A percentile compares a stretch with the other conserved stretches of the same genome.
phyloP scores from a whole-genome alignment of 1,284 basidiomycete genomes.

The Fomitopsis palustris region DNA sequence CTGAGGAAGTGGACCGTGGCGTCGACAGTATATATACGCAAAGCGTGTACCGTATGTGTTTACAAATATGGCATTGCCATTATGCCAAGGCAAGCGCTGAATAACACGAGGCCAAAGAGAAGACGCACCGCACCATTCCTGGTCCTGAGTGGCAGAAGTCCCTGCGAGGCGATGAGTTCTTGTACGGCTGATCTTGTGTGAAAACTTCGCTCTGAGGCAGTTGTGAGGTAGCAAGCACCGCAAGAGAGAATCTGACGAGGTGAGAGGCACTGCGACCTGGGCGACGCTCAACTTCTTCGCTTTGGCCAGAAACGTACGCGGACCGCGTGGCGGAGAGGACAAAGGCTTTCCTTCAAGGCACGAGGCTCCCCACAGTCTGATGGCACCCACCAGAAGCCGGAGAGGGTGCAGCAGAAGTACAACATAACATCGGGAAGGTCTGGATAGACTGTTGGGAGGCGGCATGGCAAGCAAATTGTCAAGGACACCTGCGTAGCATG shows the following conservation, averaged over 20 bases:
- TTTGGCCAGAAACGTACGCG: not conserved
- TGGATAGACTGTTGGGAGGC: no score
- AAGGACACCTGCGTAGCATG: no score
- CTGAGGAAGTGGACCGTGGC: not conserved
- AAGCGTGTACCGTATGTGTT: not conserved
- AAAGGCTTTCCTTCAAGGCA: not conserved
- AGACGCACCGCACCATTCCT: not conserved
- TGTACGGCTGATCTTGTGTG: no score
- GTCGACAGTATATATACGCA: not conserved
- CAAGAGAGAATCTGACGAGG: not conserved
- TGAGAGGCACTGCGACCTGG: not conserved
- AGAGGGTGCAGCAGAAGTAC: no score
- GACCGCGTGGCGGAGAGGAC: not conserved
- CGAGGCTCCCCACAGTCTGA: not conserved
- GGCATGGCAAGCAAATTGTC: no score
- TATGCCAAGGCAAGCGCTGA: not conserved
- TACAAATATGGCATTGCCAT: not conserved
- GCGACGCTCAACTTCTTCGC: not conserved
- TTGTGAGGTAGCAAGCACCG: not conserved
- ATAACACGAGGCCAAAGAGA: not conserved
- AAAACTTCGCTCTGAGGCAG: not conserved
- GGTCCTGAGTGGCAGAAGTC: not conserved
- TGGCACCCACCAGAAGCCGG: no score
- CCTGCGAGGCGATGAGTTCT: not conserved
- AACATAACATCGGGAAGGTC: no score